phyloP scores from a whole-genome alignment of 2,329 filamentous ascomycete genomes.

The Xylariaceae sp. region DNA sequence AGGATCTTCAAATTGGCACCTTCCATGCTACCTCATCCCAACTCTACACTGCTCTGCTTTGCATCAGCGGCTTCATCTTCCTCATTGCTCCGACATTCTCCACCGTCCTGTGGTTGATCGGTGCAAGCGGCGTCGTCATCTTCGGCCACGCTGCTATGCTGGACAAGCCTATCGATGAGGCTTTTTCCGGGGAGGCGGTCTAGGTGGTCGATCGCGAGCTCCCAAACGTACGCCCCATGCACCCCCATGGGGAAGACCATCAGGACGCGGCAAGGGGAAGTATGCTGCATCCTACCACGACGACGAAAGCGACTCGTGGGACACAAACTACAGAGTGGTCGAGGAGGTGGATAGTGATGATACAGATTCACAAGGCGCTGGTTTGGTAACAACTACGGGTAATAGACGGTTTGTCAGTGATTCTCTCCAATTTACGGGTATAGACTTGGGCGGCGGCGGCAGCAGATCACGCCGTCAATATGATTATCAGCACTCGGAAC shows the following conservation, averaged over 20 bases:
- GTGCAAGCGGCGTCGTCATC: constrained; percentile 89
- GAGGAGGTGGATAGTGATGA: constrained; percentile 66
- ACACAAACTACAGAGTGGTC: constrained; percentile 46
- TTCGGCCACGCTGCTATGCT: constrained; percentile 91
- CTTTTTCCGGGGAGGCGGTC: constrained; percentile 99
- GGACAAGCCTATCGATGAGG: constrained; percentile 99
- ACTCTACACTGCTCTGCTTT: constrained; percentile 83
- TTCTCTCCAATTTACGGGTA: constrained; percentile 57
- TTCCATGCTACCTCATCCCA: constrained; percentile 84
- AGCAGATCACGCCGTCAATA: constrained; percentile 38
- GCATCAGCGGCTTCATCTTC: constrained; percentile 78
- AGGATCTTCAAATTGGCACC: constrained; percentile 81
- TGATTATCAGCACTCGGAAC: constrained; percentile 36
- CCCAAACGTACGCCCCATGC: constrained; percentile 83
- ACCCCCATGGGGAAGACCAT: constrained; percentile 99
- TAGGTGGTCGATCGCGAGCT: constrained; percentile 99
- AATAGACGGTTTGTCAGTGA: constrained; percentile 55
- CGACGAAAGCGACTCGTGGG: constrained; percentile 36
- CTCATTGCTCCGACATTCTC: constrained; percentile 80
- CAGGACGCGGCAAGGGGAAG: constrained; percentile 74
- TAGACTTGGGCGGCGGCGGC: constrained; percentile 49
- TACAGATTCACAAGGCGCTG: constrained; percentile 53
- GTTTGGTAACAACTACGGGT: constrained; percentile 39
- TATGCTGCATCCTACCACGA: constrained; percentile 50
- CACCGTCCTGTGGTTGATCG: constrained; percentile 91